phyloP scores from a whole-genome alignment of 257 asterid species.

The Solanum tarijense region DNA sequence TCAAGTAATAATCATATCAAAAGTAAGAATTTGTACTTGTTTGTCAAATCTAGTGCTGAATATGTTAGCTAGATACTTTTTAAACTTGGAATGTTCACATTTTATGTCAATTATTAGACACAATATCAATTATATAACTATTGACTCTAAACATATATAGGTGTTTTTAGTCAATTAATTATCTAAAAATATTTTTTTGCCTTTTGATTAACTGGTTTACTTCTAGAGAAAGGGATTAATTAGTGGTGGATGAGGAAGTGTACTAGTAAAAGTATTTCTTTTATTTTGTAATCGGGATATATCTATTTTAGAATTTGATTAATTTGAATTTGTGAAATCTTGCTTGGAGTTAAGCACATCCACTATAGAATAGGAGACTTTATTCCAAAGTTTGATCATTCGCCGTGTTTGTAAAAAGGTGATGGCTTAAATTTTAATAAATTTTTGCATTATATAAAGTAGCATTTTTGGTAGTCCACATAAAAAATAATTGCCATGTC shows the following conservation, averaged over 20 bases:
- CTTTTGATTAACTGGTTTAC: background rate
- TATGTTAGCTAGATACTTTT: background rate
- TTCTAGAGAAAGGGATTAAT: background rate
- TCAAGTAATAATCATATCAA: background rate
- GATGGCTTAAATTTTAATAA: too few species aligned
- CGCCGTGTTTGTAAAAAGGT: too few species aligned
- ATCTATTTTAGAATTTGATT: background rate
- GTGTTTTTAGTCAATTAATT: background rate
- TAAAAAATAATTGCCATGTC: background rate
- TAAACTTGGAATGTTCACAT: background rate
- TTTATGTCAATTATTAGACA: background rate
- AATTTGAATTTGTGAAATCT: background rate
- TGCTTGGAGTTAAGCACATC: accelerated
- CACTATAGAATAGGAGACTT: background rate
- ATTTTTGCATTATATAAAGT: background rate
- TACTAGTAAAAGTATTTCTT: background rate
- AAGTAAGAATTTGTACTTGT: background rate
- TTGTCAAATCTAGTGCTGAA: background rate
- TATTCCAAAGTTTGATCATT: background rate
- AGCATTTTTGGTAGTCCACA: background rate
- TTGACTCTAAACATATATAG: background rate
- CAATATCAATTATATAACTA: background rate
- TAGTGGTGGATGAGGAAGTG: background rate
- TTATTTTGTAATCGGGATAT: background rate
- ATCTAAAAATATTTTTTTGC: background rate